Base-by-base conservation (phyloP, 169 alveolate species). In the Eimeria maxima region DNA sequence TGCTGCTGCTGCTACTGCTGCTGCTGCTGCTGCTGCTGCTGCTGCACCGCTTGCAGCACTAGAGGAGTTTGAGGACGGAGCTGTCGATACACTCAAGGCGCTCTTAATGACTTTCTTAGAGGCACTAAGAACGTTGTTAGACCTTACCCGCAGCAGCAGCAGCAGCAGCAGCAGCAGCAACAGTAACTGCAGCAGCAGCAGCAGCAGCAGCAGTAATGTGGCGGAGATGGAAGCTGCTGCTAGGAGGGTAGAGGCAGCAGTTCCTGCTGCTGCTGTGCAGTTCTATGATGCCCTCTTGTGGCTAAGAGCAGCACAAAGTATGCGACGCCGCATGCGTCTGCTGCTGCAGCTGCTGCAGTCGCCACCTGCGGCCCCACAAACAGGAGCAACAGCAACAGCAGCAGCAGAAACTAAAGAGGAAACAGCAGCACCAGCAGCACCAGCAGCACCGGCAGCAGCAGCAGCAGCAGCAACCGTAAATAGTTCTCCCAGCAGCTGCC, bases 311-410 rank as follows among this genome's bases (percentile, higher is more conserved):
- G 89, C 89, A 24, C 89, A 78, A 78, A 7, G 65, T 45, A 14
- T 44, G 89, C 65, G 89, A 13, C 89, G 89, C 44, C 89, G 89
- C 89, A 44, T 78, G 38, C 55, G 55, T 18, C 1, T 45, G 89
- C 89, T 78, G 89, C 89, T 45, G 89, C 89, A 45, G 89, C 65
- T 78, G 89, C 89, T 45, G 89, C 89, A 78, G 67, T 33, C 87
- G 38, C 87, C 87, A 24, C 60, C 18, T 6, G 53, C 20, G 47
- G 27, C 55, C 42, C 57, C 87, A 42, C 47, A 8, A 74, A 27
- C 87, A 38, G 63, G n/a, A 74, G 57, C 87, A 74, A 14, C 89
- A 74, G 57, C 87, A 74, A 14, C 89, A 78, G 67, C 57, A 45
- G 67, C 89, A 42, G 89, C 57, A 47, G 3, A 10, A 76, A 0